Conservation (phyloP, 176 grass and related monocot genomes). For the Urochloa ruziziensis region DNA sequence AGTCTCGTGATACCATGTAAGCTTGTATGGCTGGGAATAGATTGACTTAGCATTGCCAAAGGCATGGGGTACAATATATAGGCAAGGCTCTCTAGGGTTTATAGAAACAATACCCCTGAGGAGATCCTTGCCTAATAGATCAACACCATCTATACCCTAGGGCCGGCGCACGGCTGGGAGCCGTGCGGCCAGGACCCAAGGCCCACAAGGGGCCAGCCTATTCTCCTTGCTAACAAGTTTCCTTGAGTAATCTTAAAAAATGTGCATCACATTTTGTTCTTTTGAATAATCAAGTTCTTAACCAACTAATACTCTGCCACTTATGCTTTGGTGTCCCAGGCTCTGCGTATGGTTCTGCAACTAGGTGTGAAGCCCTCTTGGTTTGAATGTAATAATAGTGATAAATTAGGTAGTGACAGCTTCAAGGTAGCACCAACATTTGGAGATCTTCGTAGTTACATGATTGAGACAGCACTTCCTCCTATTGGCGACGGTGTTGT, state of each 20-base stretch:
- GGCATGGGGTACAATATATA: too few species aligned
- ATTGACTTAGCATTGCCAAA: too few species aligned
- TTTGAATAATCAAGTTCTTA: conserved; percentile 15
- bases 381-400: conserved; percentile 60
- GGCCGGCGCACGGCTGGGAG: too few species aligned
- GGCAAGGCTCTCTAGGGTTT: too few species aligned
- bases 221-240: too few species aligned
- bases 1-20: too few species aligned
- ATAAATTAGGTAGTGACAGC: conserved; percentile 42
- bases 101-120: too few species aligned
- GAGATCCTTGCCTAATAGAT: too few species aligned
- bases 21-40: too few species aligned
- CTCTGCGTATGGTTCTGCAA: conserved; percentile 91
- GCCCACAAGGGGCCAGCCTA: too few species aligned
- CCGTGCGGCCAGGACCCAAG: too few species aligned
- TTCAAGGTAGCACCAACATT: conserved; percentile 40
- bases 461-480: conserved; percentile 86
- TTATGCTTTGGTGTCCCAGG: conserved; percentile 46
- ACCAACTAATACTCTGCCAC: background rate
- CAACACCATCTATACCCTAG: too few species aligned
- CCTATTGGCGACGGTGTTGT: conserved; percentile 82
- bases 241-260: background rate
- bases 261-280: background rate
- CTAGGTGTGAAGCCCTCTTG: conserved; percentile 91
- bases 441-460: conserved; percentile 85